Conservation (phyloP, 2,329 filamentous ascomycete genomes). For the Verticillium longisporum region DNA sequence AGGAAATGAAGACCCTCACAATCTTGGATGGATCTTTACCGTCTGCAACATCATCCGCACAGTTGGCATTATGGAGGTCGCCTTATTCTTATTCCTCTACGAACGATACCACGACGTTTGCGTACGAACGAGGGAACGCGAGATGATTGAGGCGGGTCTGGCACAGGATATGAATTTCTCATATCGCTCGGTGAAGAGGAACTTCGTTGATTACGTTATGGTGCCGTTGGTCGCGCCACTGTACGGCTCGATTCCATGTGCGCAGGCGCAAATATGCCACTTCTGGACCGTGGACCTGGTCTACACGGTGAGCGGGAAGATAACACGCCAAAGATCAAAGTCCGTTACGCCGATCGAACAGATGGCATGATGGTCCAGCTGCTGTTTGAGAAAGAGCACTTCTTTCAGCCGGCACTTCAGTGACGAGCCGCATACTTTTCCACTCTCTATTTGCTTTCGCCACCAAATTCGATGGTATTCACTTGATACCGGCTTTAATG, state of each 20-base stretch:
- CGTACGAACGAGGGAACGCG: slow-evolving; percentile 52
- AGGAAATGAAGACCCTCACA: slow-evolving; percentile 40
- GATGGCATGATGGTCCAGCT: slow-evolving; percentile 31
- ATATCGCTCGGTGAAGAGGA: slow-evolving; percentile 45
- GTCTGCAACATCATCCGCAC: slow-evolving; percentile 55
- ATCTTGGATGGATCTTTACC: slow-evolving; percentile 51
- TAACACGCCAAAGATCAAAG: slow-evolving; percentile 43
- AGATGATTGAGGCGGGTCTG: slow-evolving; percentile 60
- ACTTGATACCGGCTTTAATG: slow-evolving; percentile 9
- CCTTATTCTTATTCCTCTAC: slow-evolving; percentile 59
- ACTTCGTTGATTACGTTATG: slow-evolving; percentile 55
- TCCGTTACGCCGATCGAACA: slow-evolving; percentile 30
- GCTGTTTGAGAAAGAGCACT: slow-evolving; percentile 10
- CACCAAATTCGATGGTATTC: neutral
- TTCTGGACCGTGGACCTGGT: slow-evolving; percentile 64
- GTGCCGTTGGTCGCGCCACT: slow-evolving; percentile 62
- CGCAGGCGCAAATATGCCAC: slow-evolving; percentile 62
- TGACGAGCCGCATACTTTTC: neutral
- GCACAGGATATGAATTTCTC: slow-evolving; percentile 61
- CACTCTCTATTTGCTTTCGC: neutral
- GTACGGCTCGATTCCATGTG: slow-evolving; percentile 60
- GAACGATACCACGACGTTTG: slow-evolving; percentile 60
- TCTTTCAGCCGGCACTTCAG: neutral
- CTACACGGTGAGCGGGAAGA: slow-evolving; percentile 67
- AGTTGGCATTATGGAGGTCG: slow-evolving; percentile 55